Conservation (phyloP, 1,139 yeast genomes). For the Fermentozyma sake region DNA sequence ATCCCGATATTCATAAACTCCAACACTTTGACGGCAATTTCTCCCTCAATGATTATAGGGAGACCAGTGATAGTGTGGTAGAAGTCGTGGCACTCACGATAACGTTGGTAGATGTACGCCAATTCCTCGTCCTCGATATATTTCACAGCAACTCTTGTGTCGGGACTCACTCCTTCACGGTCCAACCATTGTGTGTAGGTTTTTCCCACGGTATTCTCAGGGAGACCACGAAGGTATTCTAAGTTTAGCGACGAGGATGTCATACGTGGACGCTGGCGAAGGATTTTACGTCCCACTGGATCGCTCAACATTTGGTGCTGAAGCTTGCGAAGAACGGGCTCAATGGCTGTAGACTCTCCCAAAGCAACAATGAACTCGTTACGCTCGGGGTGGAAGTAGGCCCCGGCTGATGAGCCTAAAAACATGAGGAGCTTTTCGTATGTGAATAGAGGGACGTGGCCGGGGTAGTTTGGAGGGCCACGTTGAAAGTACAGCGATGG, state of each 20-base stretch:
- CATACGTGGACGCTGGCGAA: slow-evolving; percentile 78
- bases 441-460: slow-evolving; percentile 71
- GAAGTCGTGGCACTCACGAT: slow-evolving; percentile 95
- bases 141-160: slow-evolving; percentile 82
- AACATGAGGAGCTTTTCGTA: slow-evolving; percentile 65
- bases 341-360: slow-evolving; percentile 88
- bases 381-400: slow-evolving; percentile 76
- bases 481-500: slow-evolving; percentile 29
- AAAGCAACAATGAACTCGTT: slow-evolving; percentile 84
- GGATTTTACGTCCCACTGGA: slow-evolving; percentile 69
- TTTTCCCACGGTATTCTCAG: slow-evolving; percentile 72
- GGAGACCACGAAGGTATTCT: slow-evolving; percentile 54
- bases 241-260: slow-evolving; percentile 68
- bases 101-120: slow-evolving; percentile 87
- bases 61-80: slow-evolving; percentile 89
- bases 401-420: slow-evolving; percentile 75
- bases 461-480: slow-evolving; percentile 56
- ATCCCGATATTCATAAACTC: slow-evolving; percentile 91
- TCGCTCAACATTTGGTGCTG: slow-evolving; percentile 73
- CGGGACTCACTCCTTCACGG: slow-evolving; percentile 88
- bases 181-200: slow-evolving; percentile 80
- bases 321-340: slow-evolving; percentile 56
- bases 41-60: slow-evolving; percentile 93
- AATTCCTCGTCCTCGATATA: slow-evolving; percentile 87
- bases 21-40: slow-evolving; percentile 85